phyloP scores from a whole-genome alignment of 2,329 filamentous ascomycete species.

The Alternaria sp. region DNA sequence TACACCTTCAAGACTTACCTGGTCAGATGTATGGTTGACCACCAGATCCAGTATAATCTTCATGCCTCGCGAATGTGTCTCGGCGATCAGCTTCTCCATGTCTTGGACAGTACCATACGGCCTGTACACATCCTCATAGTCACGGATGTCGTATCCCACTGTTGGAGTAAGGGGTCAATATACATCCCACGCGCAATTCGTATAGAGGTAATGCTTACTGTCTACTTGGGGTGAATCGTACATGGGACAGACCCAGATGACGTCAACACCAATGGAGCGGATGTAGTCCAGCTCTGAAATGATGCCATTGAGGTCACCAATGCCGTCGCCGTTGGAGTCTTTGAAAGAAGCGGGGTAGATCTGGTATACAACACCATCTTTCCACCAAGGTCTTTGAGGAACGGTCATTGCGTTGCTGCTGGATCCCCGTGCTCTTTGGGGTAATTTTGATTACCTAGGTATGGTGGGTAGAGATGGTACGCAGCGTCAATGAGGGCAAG shows the following conservation, averaged over 20 bases:
- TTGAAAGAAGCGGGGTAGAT: constrained; percentile 69
- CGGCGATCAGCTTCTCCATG: constrained; percentile 46
- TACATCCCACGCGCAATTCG: background rate
- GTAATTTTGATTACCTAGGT: background rate
- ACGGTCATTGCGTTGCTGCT: constrained; percentile 33
- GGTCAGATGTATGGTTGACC: constrained; percentile 49
- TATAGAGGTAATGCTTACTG: constrained; percentile 15
- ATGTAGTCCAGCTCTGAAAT: constrained; percentile 64
- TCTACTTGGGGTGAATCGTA: constrained; percentile 56
- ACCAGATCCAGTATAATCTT: constrained; percentile 50
- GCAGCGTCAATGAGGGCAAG: constrained; percentile 3
- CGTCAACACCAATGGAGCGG: constrained; percentile 53
- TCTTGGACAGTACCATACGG: constrained; percentile 50
- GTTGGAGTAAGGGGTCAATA: background rate
- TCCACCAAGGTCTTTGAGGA: constrained; percentile 60
- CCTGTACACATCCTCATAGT: constrained; percentile 50
- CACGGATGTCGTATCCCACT: constrained; percentile 48
- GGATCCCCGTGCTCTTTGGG: background rate
- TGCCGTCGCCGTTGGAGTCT: constrained; percentile 62
- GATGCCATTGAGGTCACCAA: constrained; percentile 65
- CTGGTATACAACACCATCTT: constrained; percentile 66
- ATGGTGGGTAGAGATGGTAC: background rate
- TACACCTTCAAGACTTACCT: constrained; percentile 21
- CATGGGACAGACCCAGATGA: constrained; percentile 49
- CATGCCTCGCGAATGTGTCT: constrained; percentile 47